Evolutionary conservation across 2,329 filamentous ascomycete genomes (phyloP).

Genomic region (Sporothrix brasiliensis): DNA sequence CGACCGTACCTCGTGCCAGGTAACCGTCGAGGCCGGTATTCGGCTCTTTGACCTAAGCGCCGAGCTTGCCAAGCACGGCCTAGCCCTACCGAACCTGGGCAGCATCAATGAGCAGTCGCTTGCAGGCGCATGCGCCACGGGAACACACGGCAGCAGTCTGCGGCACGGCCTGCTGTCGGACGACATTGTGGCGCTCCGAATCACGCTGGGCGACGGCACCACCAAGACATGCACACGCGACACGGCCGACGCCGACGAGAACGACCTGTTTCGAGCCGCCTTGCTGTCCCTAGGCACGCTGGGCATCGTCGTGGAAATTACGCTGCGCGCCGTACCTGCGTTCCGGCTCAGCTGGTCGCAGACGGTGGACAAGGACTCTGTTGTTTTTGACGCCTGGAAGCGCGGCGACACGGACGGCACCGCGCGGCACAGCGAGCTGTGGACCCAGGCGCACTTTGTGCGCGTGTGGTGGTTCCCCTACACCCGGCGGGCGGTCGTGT

Average conservation of each 20-base stretch:
- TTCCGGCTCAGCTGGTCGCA: slow-evolving; percentile 90
- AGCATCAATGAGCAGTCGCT: slow-evolving; percentile 95
- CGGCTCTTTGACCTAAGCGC: slow-evolving; percentile 73
- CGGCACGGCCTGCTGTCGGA: slow-evolving; percentile 83
- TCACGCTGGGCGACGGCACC: slow-evolving; percentile 80
- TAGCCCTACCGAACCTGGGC: slow-evolving; percentile 88
- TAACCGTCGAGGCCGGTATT: slow-evolving; percentile 87
- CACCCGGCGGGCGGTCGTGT: slow-evolving; percentile 81
- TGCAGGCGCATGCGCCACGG: slow-evolving; percentile 88
- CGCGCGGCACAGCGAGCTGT: slow-evolving; percentile 68
- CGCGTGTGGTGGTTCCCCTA: slow-evolving; percentile 98
- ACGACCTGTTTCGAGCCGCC: slow-evolving; percentile 83
- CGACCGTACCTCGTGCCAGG: slow-evolving; percentile 62
- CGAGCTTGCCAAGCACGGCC: slow-evolving; percentile 71
- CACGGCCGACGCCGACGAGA: slow-evolving; percentile 63
- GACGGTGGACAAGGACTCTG: slow-evolving; percentile 69
- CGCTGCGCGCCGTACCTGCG: slow-evolving; percentile 75
- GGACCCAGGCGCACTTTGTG: slow-evolving; percentile 85
- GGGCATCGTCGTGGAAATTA: slow-evolving; percentile 88
- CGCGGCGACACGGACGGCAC: slow-evolving; percentile 70
- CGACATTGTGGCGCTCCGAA: slow-evolving; percentile 70
- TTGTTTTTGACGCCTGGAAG: slow-evolving; percentile 68
- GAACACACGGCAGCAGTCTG: slow-evolving; percentile 87
- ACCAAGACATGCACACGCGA: slow-evolving; percentile 65
- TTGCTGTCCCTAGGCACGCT: slow-evolving; percentile 85